Percentiles rank a stretch among this genome's conserved stretches.
Evolutionary conservation across 2,329 filamentous ascomycete genomes (phyloP).

Genomic region (Arthroderma sp.): DNA sequence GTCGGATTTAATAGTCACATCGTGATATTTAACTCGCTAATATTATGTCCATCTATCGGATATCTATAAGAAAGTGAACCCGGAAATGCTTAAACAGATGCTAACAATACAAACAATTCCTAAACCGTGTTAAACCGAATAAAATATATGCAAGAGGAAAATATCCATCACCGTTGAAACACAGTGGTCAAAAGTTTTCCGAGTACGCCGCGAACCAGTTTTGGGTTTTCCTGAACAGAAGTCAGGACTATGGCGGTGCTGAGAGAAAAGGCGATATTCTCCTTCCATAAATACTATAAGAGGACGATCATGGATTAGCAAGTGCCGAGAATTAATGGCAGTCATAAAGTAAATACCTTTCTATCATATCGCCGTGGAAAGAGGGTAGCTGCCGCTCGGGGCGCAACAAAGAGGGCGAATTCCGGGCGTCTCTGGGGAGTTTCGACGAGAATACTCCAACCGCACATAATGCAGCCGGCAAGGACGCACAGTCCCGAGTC

Average conservation of each 20-base stretch:
- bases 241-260: slow-evolving; percentile 61
- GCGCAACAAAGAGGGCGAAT: slow-evolving; percentile 67
- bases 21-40: too few relatives aligned
- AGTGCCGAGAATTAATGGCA: slow-evolving; percentile 7
- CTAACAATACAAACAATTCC: neutral
- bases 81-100: neutral
- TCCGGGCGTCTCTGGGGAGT: slow-evolving; percentile 52
- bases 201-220: slow-evolving; percentile 53
- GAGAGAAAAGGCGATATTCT: slow-evolving; percentile 51
- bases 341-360: slow-evolving; percentile 22
- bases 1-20: too few relatives aligned
- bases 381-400: slow-evolving; percentile 60
- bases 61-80: too few relatives aligned
- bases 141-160: neutral
- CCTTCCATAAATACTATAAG: slow-evolving; percentile 49
- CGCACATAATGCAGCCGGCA: slow-evolving; percentile 60
- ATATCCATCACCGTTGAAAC: slow-evolving; percentile 16
- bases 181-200: slow-evolving; percentile 46
- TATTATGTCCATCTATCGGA: too few relatives aligned
- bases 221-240: slow-evolving; percentile 48
- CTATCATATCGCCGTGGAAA: slow-evolving; percentile 56
- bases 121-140: neutral
- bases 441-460: slow-evolving; percentile 71
- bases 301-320: slow-evolving; percentile 13
- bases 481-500: slow-evolving; percentile 53